phyloP scores from a whole-genome alignment of 805 yeast genomes.

The Starmerella floris region DNA sequence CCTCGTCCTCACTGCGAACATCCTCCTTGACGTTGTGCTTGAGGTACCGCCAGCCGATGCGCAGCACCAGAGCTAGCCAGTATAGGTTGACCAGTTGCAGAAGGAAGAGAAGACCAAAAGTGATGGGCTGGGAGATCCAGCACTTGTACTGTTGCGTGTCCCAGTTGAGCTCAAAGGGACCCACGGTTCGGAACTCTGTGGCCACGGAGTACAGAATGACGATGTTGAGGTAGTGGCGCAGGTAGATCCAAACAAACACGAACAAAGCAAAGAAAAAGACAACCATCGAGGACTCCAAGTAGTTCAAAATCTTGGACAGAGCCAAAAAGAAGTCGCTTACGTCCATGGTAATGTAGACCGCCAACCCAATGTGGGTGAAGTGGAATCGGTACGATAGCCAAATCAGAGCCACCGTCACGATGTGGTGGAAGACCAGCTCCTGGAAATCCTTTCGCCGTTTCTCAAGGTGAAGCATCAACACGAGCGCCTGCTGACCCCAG shows the following conservation, averaged over 20 bases:
- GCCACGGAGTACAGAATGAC: constrained; percentile 44
- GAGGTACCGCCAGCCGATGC: constrained; percentile 59
- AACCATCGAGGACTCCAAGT: constrained; percentile 53
- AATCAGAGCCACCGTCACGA: constrained; percentile 77
- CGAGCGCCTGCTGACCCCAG: constrained; percentile 92
- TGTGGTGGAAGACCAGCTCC: constrained; percentile 86
- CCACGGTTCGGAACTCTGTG: constrained; percentile 78
- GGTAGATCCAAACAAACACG: constrained; percentile 64
- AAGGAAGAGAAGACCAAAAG: constrained; percentile 61
- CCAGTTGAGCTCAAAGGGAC: constrained; percentile 69
- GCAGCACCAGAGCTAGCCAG: constrained; percentile 73
- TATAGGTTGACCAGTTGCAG: constrained; percentile 75
- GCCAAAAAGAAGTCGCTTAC: constrained; percentile 82
- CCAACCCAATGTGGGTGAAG: constrained; percentile 90
- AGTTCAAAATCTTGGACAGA: constrained; percentile 71
- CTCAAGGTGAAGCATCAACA: constrained; percentile 71
- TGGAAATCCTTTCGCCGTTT: constrained; percentile 88
- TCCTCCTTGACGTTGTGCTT: constrained; percentile 47
- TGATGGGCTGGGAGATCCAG: constrained; percentile 86
- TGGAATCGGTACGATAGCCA: constrained; percentile 84
- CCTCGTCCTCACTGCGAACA: constrained; percentile 69
- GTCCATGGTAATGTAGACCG: constrained; percentile 90
- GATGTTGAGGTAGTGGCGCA: constrained; percentile 76
- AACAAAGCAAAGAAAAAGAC: constrained; percentile 59
- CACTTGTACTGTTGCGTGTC: constrained; percentile 90